phyloP scores from a whole-genome alignment of 2,329 filamentous ascomycete genomes.

The Aspergillus ustus region DNA sequence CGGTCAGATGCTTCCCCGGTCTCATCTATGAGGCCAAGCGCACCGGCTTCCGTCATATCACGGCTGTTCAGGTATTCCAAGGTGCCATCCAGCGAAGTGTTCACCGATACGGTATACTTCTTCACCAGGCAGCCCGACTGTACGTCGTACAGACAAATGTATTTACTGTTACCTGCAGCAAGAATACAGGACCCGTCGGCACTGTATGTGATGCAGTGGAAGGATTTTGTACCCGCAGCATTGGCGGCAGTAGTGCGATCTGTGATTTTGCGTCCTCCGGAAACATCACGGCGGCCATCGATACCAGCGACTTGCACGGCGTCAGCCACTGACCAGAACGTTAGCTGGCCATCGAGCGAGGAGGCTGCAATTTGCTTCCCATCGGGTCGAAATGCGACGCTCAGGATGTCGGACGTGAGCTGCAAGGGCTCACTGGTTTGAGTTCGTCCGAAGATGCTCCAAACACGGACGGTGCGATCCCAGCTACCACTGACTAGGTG shows the following conservation, averaged over 20 bases:
- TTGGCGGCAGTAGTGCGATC: slow-evolving; percentile 93
- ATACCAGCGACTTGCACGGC: slow-evolving; percentile 84
- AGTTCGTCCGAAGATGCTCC: slow-evolving; percentile 91
- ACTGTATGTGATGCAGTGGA: slow-evolving; percentile 86
- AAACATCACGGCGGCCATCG: slow-evolving; percentile 89
- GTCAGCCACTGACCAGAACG: slow-evolving; percentile 91
- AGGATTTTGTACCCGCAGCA: slow-evolving; percentile 85
- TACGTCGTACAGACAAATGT: slow-evolving; percentile 97
- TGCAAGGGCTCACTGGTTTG: slow-evolving; percentile 95
- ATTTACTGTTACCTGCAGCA: slow-evolving; percentile 95
- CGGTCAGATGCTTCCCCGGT: slow-evolving; percentile 86
- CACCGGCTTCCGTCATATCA: slow-evolving; percentile 86
- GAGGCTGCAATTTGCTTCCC: slow-evolving; percentile 89
- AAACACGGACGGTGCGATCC: slow-evolving; percentile 94
- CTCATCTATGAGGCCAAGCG: slow-evolving; percentile 81
- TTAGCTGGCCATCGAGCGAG: slow-evolving; percentile 89
- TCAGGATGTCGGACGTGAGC: slow-evolving; percentile 86
- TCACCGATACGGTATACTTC: slow-evolving; percentile 94
- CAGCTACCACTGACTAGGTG: slow-evolving; percentile 90
- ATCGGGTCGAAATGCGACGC: slow-evolving; percentile 85
- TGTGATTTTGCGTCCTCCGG: slow-evolving; percentile 83
- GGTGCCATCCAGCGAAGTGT: slow-evolving; percentile 92
- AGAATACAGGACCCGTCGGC: slow-evolving; percentile 89
- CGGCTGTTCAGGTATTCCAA: slow-evolving; percentile 97
- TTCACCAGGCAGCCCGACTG: slow-evolving; percentile 88